Base-by-base conservation (phyloP, 352 stramenopile genomes). In the Globisporangium spiculum region DNA sequence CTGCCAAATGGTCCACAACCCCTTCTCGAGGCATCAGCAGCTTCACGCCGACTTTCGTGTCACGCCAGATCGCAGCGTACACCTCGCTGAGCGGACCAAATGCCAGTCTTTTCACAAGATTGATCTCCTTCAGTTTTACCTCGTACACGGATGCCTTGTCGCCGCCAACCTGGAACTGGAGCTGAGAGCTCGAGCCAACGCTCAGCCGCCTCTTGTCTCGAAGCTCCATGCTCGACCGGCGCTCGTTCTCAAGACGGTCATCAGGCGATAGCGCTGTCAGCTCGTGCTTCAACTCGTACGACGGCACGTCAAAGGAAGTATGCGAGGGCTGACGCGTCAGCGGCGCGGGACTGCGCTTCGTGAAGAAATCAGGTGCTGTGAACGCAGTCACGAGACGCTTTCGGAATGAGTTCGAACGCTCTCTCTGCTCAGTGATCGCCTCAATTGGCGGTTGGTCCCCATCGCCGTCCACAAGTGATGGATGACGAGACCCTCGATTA, bases 21-120 rank as follows among this genome's bases (percentile, higher is more conserved):
- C 84, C 84, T 56, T 92, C 84, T 38, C 77, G 73, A 0, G 86
- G 86, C 81, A 93, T 89, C 32, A 93, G 64, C 63, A 93, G 71
- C 73, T 93, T 93, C 24, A 93, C 84, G 20, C 79, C 83, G 16
- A 93, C 86, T 50, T 86, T 84, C 1, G 86, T 93, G 38, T 90
- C 84, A 9, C 86, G 74, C 84, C 86, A 93, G 22, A 91, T 80
- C 8, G 82, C 86, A 7, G 86, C 86, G 67, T 93, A 93, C 22
- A 93, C 84, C 53, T 92, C 86, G 22, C 79, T 90, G 20, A 92
- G 72, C 4, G 84, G 83, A 0, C 86, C 84, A 10, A 86, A 86
- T 14, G 84, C 86, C n/a, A 93, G 68, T 4, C 84, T 76, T 65
- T 92, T 92, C 41, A 92, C 84, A 18, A 93, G 60, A 30, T 84